Base-by-base conservation (phyloP, 164 flowering plant genomes). In the Litsea cubeba region DNA sequence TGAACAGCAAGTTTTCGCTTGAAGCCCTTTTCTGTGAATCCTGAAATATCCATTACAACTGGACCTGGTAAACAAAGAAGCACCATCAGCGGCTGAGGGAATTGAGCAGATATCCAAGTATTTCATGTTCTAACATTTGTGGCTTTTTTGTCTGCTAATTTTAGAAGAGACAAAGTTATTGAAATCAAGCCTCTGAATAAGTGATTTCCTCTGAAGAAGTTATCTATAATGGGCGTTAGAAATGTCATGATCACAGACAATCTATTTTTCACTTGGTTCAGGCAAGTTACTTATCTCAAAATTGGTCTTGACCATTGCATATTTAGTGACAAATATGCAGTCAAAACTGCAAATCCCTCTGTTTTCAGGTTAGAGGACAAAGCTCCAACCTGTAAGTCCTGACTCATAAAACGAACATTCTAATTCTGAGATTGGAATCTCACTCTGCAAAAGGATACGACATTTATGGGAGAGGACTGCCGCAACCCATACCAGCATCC, bases 1-100 rank as follows among this genome's bases (percentile, higher is more conserved):
- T 94, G 92, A 60, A 95, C 97, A 58, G 98, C 99, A 73, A 91
- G 88, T 83, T 95, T 95, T 80, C 97, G 88, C 84, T 87, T 87
- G 78, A 89, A 87, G 71, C 99, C 99, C 79, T 86, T 92, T 75
- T 89, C 95, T 67, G 99, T 82, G 80, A 90, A 95, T 71, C 97
- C 97, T 28, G 96, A 84, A 79, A 83, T 80, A 82, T 93, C 89
- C 99, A 93, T 89, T 72, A 94, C 97, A 82, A 95, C 98, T n/a
- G 99, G 99, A 69, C 98, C 99, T 95, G 89, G 79, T 86, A 83
- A 67, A 49, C 23, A 40, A 24, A 72, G 58, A 40, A 70, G 7
- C 25, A 74, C 72, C 20, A 20, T 68, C 54, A 79, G 81, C 46
- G 75, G 65, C 67, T 54, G 51, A 2, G 35, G 8, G 65, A 58